These are phyloP conservation scores for Alternaria angustiovoidea DNA, from an alignment of 2,329 filamentous ascomycete genomes.

Conservation along the genomic window DNA sequence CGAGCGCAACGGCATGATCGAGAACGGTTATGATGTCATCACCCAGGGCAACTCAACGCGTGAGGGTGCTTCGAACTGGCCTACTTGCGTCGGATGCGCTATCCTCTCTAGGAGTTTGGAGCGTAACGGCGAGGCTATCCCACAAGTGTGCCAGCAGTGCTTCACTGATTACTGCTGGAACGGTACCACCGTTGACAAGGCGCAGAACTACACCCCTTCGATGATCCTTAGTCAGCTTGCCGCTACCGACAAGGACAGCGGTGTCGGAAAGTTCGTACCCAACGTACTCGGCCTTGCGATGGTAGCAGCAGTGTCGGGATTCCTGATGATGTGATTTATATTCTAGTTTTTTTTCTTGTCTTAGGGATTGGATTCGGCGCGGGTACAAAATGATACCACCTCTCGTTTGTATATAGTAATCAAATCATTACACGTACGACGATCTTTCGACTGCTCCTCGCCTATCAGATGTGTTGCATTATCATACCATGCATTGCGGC, in stretches of 20 bases:
- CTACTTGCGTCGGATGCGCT: conserved; percentile 86
- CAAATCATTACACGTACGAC: background rate
- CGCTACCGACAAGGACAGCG: conserved; percentile 31
- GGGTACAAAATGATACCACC: conserved; percentile 11
- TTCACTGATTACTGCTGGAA: conserved; percentile 93
- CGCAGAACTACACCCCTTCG: conserved; percentile 40
- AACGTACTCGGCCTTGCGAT: conserved; percentile 30
- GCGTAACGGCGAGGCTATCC: conserved; percentile 73
- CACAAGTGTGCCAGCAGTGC: conserved; percentile 76
- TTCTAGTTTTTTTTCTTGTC: background rate
- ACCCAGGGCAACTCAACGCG: conserved; percentile 83
- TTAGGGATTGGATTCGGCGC: conserved; percentile 8
- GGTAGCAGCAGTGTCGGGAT: conserved; percentile 27
- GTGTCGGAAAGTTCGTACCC: conserved; percentile 34
- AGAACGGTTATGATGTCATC: conserved; percentile 84
- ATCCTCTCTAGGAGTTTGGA: conserved; percentile 79
- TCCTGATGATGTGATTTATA: conserved; percentile 23
- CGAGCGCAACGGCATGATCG: conserved; percentile 80
- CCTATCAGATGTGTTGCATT: conserved; percentile 14
- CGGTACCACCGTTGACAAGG: conserved; percentile 65
- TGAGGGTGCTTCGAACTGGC: conserved; percentile 71
- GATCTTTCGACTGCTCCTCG: background rate
- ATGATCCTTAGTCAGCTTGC: conserved; percentile 27
- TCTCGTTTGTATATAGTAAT: conserved; percentile 12
- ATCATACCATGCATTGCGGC: conserved; percentile 15